phyloP scores from a whole-genome alignment of 441 rosid genomes.

The Erodium texanum region DNA sequence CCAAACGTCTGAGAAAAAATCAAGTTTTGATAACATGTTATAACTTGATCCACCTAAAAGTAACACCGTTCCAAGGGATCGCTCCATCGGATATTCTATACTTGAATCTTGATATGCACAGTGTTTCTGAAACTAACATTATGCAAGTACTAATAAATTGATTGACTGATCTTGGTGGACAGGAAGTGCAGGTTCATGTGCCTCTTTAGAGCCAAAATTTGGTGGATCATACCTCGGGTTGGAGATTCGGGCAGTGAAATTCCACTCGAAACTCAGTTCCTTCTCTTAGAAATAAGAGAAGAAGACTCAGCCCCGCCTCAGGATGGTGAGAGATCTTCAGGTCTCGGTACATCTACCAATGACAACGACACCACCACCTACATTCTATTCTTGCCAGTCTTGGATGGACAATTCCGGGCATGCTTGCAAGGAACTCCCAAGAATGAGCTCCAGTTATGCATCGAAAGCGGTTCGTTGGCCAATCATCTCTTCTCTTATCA shows the following conservation, averaged over 20 bases:
- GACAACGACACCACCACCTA: not conserved
- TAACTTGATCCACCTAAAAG: too few species aligned
- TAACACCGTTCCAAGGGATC: too few species aligned
- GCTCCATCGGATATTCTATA: too few species aligned
- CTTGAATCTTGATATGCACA: too few species aligned
- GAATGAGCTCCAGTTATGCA: constrained; percentile 13
- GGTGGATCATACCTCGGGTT: constrained; percentile 16
- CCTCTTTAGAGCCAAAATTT: constrained; percentile 14
- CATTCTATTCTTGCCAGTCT: constrained; percentile 8
- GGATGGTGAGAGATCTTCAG: not conserved
- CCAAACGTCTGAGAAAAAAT: too few species aligned
- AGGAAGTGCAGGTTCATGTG: constrained; percentile 14
- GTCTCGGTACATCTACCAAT: not conserved
- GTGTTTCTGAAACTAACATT: too few species aligned
- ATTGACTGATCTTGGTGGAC: not conserved
- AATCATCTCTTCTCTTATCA: not conserved
- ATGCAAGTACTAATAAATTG: not conserved
- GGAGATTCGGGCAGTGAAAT: constrained; percentile 3
- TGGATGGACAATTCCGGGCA: constrained; percentile 11
- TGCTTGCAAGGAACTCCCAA: constrained; percentile 12
- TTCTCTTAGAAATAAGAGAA: constrained; percentile 12
- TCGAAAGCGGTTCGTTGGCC: constrained; percentile 6
- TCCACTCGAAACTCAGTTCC: constrained; percentile 18
- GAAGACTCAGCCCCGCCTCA: constrained; percentile 2
- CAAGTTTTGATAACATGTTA: too few species aligned